A percentile compares a stretch with the other conserved stretches of the same genome.
These are phyloP conservation scores for Prunus armeniaca DNA, from an alignment of 306 rosid species.

Conservation along the genomic window DNA sequence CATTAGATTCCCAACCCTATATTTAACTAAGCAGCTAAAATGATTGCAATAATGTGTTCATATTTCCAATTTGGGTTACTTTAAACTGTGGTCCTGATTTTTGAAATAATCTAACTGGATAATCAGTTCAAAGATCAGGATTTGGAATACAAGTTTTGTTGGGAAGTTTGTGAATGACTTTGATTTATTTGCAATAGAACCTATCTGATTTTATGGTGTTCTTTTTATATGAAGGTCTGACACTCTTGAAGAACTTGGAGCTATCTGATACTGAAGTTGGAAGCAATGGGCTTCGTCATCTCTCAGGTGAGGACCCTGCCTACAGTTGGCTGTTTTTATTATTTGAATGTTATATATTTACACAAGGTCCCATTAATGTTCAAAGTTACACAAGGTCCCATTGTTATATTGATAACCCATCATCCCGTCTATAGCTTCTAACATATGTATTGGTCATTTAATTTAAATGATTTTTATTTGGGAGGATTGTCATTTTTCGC, in stretches of 20 bases:
- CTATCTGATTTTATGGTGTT: not conserved
- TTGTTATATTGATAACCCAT: too few relatives aligned
- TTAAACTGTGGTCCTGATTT: too few relatives aligned
- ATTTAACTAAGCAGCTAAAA: not conserved
- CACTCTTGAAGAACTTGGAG: constrained; percentile 53
- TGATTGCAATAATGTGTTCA: not conserved
- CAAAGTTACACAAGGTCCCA: too few relatives aligned
- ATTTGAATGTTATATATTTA: not conserved
- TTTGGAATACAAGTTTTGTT: too few relatives aligned
- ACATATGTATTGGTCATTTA: too few relatives aligned
- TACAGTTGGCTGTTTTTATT: not conserved
- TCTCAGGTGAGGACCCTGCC: constrained; percentile 43
- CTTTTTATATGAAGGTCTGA: constrained; percentile 41
- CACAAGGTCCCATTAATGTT: not conserved
- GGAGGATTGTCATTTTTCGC: too few relatives aligned
- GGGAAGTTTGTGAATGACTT: not conserved
- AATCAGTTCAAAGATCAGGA: not conserved
- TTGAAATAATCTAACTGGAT: not conserved
- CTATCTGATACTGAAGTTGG: constrained; percentile 75
- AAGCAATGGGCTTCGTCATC: constrained; percentile 56
- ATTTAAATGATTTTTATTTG: too few relatives aligned
- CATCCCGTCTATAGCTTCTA: too few relatives aligned
- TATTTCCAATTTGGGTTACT: not conserved
- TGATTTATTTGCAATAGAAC: not conserved
- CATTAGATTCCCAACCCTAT: not conserved